Evolutionary conservation across 192 early-diverging fungal species (phyloP), one percentile per base, ranked within the genome.

Genomic region (Coemansia aciculifera): DNA sequence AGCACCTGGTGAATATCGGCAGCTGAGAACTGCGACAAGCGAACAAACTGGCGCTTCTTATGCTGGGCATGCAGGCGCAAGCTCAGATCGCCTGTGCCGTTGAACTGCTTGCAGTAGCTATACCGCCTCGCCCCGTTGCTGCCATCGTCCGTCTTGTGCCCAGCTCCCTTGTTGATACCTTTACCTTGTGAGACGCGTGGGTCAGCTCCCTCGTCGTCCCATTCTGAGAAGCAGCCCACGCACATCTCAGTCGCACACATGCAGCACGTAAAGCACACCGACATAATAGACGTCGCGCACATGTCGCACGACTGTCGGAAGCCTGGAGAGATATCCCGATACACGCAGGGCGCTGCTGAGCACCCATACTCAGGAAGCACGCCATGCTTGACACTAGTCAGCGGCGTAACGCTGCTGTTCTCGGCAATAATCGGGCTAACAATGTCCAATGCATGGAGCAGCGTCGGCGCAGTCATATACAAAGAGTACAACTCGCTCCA

Each of bases 241-340:
- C 87, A 88, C 19, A 86, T 5, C 59, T 88, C 87, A 11, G 34
- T 31, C 23, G 56, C 72, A 39, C 82, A 84, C 52, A 63, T 21
- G 34, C 40, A 37, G 68, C 87, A 88, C 9, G 63, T 6, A 40
- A 62, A 85, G 66, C 80, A 81, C 3, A 69, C 63, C 38, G 75
- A 78, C 40, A 85, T 69, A 10, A 88, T 59, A 19, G 84, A 83
- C 19, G 85, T 80, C 3, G 29, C 11, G 66, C 87, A 88, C 8
- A 64, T 57, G 48, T 88, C 85, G 78, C 87, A 88, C 15, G 74
- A 49, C 49, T 87, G 84, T 2, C 86, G 67, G 24, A 31, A 76
- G 5, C 64, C 68, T 0, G 51, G 56, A 4, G 57, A 17, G 11
- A 67, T 34, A 1, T 10, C 17, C 3, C 68, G 67, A 27, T 60